Evolutionary conservation across 106 monocot genomes (phyloP).

Genomic region (Ottelia alismoides): DNA sequence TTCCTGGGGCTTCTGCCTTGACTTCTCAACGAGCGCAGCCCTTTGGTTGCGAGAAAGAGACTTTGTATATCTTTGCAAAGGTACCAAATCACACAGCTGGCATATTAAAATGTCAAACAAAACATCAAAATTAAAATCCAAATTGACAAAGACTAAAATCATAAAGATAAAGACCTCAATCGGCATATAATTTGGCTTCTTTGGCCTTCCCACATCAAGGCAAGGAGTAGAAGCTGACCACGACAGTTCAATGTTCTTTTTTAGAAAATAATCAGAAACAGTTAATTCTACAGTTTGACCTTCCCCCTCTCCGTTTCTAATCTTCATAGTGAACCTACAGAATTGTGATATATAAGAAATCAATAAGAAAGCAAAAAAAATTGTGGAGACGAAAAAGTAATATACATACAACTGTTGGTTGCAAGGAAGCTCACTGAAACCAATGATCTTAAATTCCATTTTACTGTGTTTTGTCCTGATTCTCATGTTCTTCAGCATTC

Average conservation of each 20-base stretch:
- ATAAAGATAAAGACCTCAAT: constrained; percentile 68
- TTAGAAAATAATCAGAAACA: constrained; percentile 51
- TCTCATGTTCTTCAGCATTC: constrained; percentile 66
- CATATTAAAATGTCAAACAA: too few relatives aligned
- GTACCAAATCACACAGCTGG: constrained; percentile 48
- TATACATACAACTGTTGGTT: constrained; percentile 28
- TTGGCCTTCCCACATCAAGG: constrained; percentile 72
- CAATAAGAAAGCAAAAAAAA: too few relatives aligned
- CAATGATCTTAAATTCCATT: constrained; percentile 72
- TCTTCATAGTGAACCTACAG: constrained; percentile 24
- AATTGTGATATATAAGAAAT: too few relatives aligned
- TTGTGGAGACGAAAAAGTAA: background rate
- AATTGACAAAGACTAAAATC: too few relatives aligned
- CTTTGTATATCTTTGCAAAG: constrained; percentile 71
- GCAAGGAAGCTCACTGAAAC: constrained; percentile 62
- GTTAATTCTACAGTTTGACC: constrained; percentile 31
- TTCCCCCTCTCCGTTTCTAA: constrained; percentile 13
- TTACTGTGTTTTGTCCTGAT: constrained; percentile 50
- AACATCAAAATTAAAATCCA: too few relatives aligned
- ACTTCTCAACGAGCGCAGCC: constrained; percentile 55
- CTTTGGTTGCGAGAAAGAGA: constrained; percentile 49
- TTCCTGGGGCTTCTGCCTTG: constrained; percentile 66
- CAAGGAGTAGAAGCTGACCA: constrained; percentile 63
- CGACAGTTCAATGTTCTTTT: constrained; percentile 21
- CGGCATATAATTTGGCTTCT: constrained; percentile 56